phyloP scores from a whole-genome alignment of 148 eudicot species.

The Fagopyrum tataricum region DNA sequence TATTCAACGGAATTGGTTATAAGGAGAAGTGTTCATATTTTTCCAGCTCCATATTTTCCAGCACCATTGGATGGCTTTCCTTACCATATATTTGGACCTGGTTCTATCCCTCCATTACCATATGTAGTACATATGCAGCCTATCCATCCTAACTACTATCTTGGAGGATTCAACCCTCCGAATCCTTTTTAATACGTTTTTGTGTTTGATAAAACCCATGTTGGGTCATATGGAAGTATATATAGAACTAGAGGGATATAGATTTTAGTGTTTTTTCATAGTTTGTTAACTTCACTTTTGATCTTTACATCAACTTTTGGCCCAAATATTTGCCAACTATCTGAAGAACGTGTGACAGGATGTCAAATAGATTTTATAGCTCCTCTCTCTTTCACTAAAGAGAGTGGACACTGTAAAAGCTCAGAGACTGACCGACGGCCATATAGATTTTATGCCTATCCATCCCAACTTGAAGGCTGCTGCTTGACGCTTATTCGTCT shows the following conservation, averaged over 20 bases:
- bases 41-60: constrained; percentile 12
- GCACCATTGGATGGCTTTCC: constrained; percentile 25
- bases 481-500: no score
- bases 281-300: no score
- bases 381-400: no score
- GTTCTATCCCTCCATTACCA: constrained; percentile 19
- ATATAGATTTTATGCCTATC: no score
- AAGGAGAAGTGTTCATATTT: constrained; percentile 21
- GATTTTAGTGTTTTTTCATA: not conserved
- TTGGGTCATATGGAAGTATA: not conserved
- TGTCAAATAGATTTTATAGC: no score
- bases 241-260: not conserved
- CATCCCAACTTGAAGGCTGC: no score
- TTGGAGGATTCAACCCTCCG: constrained; percentile 25
- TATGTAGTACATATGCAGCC: constrained; percentile 21
- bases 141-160: constrained; percentile 27
- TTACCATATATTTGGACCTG: constrained; percentile 31
- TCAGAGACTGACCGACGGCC: no score
- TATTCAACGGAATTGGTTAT: constrained; percentile 22
- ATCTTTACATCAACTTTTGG: no score
- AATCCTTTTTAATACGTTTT: not conserved
- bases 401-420: no score
- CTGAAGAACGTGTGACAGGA: no score
- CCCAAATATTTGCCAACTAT: no score
- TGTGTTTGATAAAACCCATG: not conserved